Evolutionary conservation across 163 green algal genomes (phyloP).

Genomic region (Chlorella variabilis): DNA sequence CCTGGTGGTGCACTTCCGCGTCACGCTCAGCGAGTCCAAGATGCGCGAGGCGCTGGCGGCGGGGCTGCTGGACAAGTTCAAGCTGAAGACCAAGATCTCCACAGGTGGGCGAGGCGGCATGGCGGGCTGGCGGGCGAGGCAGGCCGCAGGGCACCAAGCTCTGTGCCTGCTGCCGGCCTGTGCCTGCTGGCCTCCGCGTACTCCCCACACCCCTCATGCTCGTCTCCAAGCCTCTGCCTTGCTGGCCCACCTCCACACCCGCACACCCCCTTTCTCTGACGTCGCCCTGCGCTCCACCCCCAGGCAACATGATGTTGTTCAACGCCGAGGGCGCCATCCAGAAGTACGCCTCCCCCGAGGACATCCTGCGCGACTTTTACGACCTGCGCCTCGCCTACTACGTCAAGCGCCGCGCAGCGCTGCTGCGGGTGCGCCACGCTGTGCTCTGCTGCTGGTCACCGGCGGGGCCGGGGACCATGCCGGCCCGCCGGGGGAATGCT

Average conservation of each 20-base stretch:
- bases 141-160: too few relatives aligned
- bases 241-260: not conserved
- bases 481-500: too few relatives aligned
- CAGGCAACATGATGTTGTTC: slow-evolving; percentile 99
- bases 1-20: slow-evolving; percentile 88
- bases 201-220: too few relatives aligned
- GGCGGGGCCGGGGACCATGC: too few relatives aligned
- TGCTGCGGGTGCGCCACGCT: slow-evolving; percentile 72
- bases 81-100: slow-evolving; percentile 89
- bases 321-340: slow-evolving; percentile 89
- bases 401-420: slow-evolving; percentile 68
- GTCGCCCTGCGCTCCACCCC: not conserved
- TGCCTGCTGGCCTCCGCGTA: too few relatives aligned
- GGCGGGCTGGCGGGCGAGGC: not conserved
- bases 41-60: slow-evolving; percentile 67
- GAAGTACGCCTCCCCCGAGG: slow-evolving; percentile 91
- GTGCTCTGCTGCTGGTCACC: too few relatives aligned
- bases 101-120: slow-evolving; percentile 54
- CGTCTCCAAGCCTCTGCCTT: not conserved
- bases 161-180: too few relatives aligned
- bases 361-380: slow-evolving; percentile 96
- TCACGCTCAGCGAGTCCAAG: slow-evolving; percentile 79
- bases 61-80: slow-evolving; percentile 93
- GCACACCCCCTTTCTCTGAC: too few relatives aligned
- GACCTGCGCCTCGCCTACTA: slow-evolving; percentile 91